Evolutionary conservation across 129 eudicot genomes (phyloP), one percentile per base, ranked within the genome.

Genomic region (Escallonia herrerae): DNA sequence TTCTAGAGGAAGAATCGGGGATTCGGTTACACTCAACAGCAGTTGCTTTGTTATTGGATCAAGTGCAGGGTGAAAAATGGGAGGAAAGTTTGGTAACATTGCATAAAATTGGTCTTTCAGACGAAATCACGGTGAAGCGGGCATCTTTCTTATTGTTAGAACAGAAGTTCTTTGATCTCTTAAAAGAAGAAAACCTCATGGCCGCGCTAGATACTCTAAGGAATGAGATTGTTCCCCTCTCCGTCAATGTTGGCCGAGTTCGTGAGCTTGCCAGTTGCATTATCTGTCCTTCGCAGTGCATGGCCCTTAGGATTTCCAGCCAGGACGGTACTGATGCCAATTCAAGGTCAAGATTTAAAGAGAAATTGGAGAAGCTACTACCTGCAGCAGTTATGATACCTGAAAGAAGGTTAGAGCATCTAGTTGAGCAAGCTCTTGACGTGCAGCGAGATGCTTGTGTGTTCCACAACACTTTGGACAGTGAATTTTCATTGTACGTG

Each of bases 401-500:
- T 7, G 72, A 70, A 43, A 76, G 68, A 66, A 49, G 81, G 42
- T 54, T 76, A 41, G 81, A 76, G 42, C 71, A 57, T 76, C 60
- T 76, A 47, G 81, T 76, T 45, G 76, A 76, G 51, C 81, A 69
- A 61, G 81, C 81, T 48, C 72, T 76, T 56, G 66, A 64, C 39
- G 60, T 76, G 50, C 81, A 76, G 62, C 69, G 76, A 50, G 62
- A 49, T 47, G 47, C 70, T 43, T 76, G 81, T 53, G 65, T 70
- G 52, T 76, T 63, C 58, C 81, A 76, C 68, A 76, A 76, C 59
- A 64, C 76, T 15, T 67, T 72, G 44, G 74, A 76, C 40, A 45
- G 72, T 72, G 72, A 70, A 14, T 40, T 76, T 51, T 76, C 81
- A 8, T 61, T 76, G 58, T 70, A 69, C 56, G 6, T 68, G 3